A percentile compares a stretch with the other conserved stretches of the same genome.
Conservation (phyloP, 345 rosid species). For the Brassica rapa region DNA sequence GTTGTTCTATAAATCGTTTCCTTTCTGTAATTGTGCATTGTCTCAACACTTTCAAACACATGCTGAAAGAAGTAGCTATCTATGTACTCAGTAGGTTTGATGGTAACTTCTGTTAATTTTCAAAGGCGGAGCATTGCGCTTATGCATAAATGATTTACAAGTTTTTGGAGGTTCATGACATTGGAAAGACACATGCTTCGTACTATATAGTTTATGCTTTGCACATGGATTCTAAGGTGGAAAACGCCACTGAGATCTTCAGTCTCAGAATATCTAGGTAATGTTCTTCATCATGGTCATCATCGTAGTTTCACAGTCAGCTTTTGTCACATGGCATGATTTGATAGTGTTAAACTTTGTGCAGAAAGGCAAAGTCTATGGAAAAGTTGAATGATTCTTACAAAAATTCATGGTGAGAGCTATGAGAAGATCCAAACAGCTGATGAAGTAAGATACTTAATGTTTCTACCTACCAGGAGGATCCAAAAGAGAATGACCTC, state of each 20-base stretch:
- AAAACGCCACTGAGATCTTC: slow-evolving; percentile 74
- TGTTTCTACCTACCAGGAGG: slow-evolving; percentile 47
- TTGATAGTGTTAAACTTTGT: slow-evolving; percentile 24
- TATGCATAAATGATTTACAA: slow-evolving; percentile 75
- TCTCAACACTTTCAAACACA: neutral
- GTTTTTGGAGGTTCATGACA: slow-evolving; percentile 81
- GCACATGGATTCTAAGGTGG: slow-evolving; percentile 76
- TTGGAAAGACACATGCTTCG: slow-evolving; percentile 65
- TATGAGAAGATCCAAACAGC: slow-evolving; percentile 49
- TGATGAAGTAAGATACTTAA: slow-evolving; percentile 55
- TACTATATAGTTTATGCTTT: slow-evolving; percentile 69
- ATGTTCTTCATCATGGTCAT: neutral
- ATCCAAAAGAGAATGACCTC: slow-evolving; percentile 50
- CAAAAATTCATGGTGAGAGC: slow-evolving; percentile 66
- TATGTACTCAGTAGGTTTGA: neutral
- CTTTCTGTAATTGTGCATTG: neutral
- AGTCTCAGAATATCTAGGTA: slow-evolving; percentile 74
- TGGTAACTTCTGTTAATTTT: neutral
- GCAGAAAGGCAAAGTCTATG: slow-evolving; percentile 17
- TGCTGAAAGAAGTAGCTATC: neutral
- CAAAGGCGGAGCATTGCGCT: slow-evolving; percentile 76
- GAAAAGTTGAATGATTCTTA: too few relatives aligned
- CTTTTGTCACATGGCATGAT: neutral
- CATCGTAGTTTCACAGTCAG: neutral
- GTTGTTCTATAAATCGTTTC: neutral